These are phyloP conservation scores for Clavispora santaluciae DNA, from an alignment of 805 yeast species.

Conservation along the genomic window DNA sequence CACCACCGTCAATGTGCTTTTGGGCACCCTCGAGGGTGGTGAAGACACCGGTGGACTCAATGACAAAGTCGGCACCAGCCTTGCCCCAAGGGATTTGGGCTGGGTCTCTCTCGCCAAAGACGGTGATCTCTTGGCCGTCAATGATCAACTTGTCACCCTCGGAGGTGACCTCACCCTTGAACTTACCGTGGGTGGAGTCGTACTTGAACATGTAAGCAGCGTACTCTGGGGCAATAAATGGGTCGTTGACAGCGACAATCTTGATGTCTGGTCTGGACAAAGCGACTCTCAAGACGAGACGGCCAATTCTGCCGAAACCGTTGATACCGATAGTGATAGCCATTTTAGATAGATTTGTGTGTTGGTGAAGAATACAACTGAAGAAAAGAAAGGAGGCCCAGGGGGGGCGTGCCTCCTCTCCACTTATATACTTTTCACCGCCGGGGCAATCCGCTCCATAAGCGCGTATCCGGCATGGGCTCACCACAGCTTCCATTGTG, in stretches of 20 bases:
- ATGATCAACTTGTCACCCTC: slow-evolving; percentile 59
- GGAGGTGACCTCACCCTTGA: slow-evolving; percentile 64
- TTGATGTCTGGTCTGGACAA: slow-evolving; percentile 67
- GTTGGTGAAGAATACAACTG: slow-evolving; percentile 4
- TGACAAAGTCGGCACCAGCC: slow-evolving; percentile 76
- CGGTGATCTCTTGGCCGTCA: slow-evolving; percentile 61
- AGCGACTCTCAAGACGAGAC: slow-evolving; percentile 83
- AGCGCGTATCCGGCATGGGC: slow-evolving; percentile 6
- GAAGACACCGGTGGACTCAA: slow-evolving; percentile 95
- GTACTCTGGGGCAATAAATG: slow-evolving; percentile 83
- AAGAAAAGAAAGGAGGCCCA: neutral
- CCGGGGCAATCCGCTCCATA: slow-evolving; percentile 19
- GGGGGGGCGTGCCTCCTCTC: neutral
- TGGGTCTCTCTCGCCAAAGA: slow-evolving; percentile 83
- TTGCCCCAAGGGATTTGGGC: slow-evolving; percentile 84
- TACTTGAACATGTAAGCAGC: slow-evolving; percentile 95
- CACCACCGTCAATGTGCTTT: slow-evolving; percentile 85
- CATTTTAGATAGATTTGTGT: slow-evolving; percentile 27
- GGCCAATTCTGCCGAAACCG: slow-evolving; percentile 95
- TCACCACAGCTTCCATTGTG: neutral
- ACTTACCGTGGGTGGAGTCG: slow-evolving; percentile 89
- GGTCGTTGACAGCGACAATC: slow-evolving; percentile 87
- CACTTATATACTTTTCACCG: slow-evolving; percentile 9
- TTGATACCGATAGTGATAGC: slow-evolving; percentile 79
- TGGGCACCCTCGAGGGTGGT: slow-evolving; percentile 75